A percentile compares a stretch with the other conserved stretches of the same genome.
Evolutionary conservation across 2,329 filamentous ascomycete genomes (phyloP).

Genomic region (Aureobasidium sp.): DNA sequence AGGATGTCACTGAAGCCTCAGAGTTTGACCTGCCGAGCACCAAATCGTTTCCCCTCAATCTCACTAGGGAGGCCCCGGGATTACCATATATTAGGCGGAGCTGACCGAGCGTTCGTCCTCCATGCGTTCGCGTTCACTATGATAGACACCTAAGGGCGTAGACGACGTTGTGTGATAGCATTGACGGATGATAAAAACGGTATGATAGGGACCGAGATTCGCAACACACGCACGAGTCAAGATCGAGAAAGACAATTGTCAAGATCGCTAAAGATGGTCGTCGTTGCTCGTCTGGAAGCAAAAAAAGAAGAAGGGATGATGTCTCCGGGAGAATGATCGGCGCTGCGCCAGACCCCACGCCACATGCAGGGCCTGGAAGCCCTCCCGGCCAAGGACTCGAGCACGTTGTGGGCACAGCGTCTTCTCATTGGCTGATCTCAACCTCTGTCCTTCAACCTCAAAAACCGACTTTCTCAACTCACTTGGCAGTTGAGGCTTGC

Average conservation of each 20-base stretch:
- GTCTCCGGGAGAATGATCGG: not conserved
- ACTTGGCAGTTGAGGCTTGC: constrained; percentile 8
- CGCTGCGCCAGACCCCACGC: not conserved
- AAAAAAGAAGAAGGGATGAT: constrained; percentile 9
- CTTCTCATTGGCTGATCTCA: not conserved
- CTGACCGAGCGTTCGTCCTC: not conserved
- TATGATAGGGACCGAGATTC: not conserved
- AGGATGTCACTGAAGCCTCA: constrained; percentile 1
- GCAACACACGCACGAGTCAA: not conserved
- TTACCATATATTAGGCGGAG: constrained; percentile 5
- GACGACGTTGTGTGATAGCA: not conserved
- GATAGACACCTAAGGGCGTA: not conserved
- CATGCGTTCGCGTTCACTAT: not conserved
- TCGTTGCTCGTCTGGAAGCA: not conserved
- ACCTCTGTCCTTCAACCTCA: not conserved
- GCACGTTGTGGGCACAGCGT: not conserved
- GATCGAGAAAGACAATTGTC: not conserved
- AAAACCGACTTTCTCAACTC: constrained; percentile 4
- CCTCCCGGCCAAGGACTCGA: constrained; percentile 4
- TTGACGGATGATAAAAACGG: not conserved
- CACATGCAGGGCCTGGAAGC: constrained; percentile 12
- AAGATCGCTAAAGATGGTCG: not conserved
- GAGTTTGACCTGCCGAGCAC: not conserved
- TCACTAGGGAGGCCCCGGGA: not conserved
- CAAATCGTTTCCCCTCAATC: constrained; percentile 4